Evolutionary conservation across 31 red algal genomes (phyloP), one percentile per base, ranked within the genome.

Genomic region (Odonthalia washingtoniensis): DNA sequence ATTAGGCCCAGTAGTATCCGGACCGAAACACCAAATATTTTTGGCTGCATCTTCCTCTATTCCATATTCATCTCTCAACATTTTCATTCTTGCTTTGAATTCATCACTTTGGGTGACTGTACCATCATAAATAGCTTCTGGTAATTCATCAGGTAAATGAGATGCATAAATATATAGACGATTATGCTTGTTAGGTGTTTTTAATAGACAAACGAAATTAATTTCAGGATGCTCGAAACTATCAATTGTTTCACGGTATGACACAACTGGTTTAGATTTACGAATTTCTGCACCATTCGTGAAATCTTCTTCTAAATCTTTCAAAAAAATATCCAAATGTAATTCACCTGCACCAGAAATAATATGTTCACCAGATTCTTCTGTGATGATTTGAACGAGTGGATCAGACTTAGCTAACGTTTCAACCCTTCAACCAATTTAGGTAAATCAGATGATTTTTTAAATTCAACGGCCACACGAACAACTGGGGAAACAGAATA

Each of bases 401-500:
- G 98, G 98, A 85, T 99, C 98, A 2, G 98, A 99, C 70, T 99
- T 99, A 32, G 98, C 89, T 34, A 88, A 82, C 98, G 95, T 81
- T 99, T 99, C 24, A 99, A 86, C 18, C 98, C 98, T 69, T 99
- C 98, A 39, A 99, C 98, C 5, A 99, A 85, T 77, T 99, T 99
- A 18, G 98, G 95, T 35, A 99, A 72, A 70, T 99, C 98, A 75
- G 80, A 81, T 1, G 98, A 93, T 72, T 99, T 99, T 94, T 99
- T 97, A 34, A 95, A 95, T 86, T 99, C 98, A 0, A 99, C 98
- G 1, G 98, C 98, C 14, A 97, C 95, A 75, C 98, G 98, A 35
- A 99, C 98, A 36, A 99, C 98, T 40, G 98, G 95, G 33, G 98
- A 99, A 0, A 99, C 98, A 44, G 98, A 99, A 81, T 97, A 99